Conservation (phyloP, 2,329 filamentous ascomycete genomes). For the Sclerotinia sclerotiorum region DNA sequence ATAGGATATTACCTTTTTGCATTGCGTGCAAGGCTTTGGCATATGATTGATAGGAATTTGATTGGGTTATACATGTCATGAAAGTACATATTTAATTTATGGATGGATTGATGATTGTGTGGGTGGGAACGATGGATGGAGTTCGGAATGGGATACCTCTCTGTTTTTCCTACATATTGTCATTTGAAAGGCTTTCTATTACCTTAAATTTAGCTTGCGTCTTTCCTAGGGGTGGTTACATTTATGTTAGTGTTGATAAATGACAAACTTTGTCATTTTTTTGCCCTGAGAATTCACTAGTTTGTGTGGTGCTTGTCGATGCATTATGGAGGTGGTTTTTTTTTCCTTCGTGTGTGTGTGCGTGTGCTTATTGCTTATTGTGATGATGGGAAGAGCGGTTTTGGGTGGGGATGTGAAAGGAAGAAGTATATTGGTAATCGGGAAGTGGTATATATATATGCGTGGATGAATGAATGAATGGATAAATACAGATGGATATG, state of each 20-base stretch:
- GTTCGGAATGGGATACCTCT: conserved; percentile 15
- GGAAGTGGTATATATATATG: not conserved
- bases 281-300: not conserved
- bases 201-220: not conserved
- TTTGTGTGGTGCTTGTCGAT: conserved; percentile 10
- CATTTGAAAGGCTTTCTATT: not conserved
- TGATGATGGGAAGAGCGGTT: not conserved
- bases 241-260: not conserved
- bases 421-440: no score
- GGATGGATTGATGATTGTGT: conserved; percentile 2
- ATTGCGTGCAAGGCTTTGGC: conserved; percentile 20
- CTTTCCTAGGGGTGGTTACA: not conserved
- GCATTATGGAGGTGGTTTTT: not conserved
- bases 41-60: conserved; percentile 8
- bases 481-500: no score
- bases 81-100: conserved; percentile 1
- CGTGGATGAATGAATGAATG: not conserved
- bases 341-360: not conserved
- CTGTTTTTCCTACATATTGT: not conserved
- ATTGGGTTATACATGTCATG: conserved; percentile 5
- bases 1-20: conserved; percentile 17
- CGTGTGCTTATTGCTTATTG: not conserved
- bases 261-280: not conserved
- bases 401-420: not conserved
- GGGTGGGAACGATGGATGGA: not conserved